Evolutionary conservation across 495 filamentous ascomycete genomes (phyloP).

Genomic region (Penicillium cosmopolitanum): DNA sequence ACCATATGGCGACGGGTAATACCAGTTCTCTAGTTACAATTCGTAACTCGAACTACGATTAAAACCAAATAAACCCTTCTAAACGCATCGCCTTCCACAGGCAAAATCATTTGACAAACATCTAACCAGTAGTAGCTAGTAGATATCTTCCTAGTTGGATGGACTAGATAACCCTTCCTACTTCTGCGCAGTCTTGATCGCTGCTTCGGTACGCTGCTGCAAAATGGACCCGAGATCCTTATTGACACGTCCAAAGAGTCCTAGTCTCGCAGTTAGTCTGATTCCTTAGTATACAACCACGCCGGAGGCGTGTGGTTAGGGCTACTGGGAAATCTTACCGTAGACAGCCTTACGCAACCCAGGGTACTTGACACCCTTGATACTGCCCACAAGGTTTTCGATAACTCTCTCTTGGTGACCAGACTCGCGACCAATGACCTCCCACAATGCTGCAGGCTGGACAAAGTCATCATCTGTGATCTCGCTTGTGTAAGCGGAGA

Average conservation of each 20-base stretch:
- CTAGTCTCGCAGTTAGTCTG: neutral
- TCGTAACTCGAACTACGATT: too few species aligned
- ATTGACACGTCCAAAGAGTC: conserved; percentile 11
- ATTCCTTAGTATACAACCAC: neutral
- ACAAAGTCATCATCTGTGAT: conserved; percentile 26
- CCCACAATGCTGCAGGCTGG: conserved; percentile 29
- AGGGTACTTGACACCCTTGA: conserved; percentile 33
- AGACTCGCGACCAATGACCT: conserved; percentile 57
- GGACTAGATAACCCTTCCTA: too few species aligned
- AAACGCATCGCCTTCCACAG: too few species aligned
- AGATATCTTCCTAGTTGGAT: too few species aligned
- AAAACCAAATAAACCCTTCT: too few species aligned
- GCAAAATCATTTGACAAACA: too few species aligned
- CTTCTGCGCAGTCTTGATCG: neutral
- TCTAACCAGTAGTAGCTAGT: too few species aligned
- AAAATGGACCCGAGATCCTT: conserved; percentile 9
- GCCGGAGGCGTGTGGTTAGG: neutral
- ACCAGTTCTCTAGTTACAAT: too few species aligned
- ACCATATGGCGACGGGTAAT: too few species aligned
- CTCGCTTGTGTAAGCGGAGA: conserved; percentile 30
- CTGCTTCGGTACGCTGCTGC: too few species aligned
- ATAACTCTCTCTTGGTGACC: conserved; percentile 65
- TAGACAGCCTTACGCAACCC: conserved; percentile 25
- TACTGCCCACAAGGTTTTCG: conserved; percentile 52
- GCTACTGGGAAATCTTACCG: conserved; percentile 12